A percentile compares a stretch with the other conserved stretches of the same genome.
phyloP scores from a whole-genome alignment of 2,329 filamentous ascomycete species.

The Hawksworthiomyces lignivorus region DNA sequence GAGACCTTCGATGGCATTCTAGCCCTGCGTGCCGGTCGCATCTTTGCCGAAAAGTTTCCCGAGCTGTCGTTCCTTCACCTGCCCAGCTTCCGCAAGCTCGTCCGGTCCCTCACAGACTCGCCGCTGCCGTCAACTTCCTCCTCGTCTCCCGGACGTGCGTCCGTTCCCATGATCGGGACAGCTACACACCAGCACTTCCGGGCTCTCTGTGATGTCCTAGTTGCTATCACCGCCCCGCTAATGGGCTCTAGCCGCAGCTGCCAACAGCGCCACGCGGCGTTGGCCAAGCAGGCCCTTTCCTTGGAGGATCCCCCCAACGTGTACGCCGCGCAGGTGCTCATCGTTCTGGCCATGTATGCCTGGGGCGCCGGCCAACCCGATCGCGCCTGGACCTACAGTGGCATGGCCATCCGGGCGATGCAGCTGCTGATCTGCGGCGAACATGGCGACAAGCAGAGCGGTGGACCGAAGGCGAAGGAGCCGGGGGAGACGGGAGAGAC shows the following conservation, averaged over 20 bases:
- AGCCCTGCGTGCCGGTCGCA: no score
- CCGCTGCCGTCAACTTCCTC: no score
- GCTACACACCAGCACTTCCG: not conserved
- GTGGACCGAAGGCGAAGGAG: no score
- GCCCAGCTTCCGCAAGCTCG: slow-evolving; percentile 5
- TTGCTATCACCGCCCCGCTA: slow-evolving; percentile 1
- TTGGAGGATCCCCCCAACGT: not conserved
- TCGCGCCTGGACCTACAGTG: slow-evolving; percentile 35
- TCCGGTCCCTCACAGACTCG: no score
- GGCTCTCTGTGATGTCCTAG: not conserved
- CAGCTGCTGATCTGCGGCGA: slow-evolving; percentile 28
- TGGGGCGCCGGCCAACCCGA: slow-evolving; percentile 35
- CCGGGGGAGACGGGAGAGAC: slow-evolving; percentile 19
- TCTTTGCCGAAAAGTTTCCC: slow-evolving; percentile 9
- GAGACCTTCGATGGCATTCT: no score
- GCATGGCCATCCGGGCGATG: slow-evolving; percentile 32
- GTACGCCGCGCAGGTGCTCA: slow-evolving; percentile 6
- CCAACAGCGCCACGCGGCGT: not conserved
- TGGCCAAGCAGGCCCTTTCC: not conserved
- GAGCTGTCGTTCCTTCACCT: slow-evolving; percentile 12
- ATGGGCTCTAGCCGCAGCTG: no score
- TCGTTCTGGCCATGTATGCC: slow-evolving; percentile 20
- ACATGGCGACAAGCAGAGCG: no score
- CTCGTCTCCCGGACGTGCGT: not conserved
- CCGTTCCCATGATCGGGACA: not conserved